Evolutionary conservation across 1,284 basidiomycete species (phyloP).

Genomic region (Cryptococcus sp.): DNA sequence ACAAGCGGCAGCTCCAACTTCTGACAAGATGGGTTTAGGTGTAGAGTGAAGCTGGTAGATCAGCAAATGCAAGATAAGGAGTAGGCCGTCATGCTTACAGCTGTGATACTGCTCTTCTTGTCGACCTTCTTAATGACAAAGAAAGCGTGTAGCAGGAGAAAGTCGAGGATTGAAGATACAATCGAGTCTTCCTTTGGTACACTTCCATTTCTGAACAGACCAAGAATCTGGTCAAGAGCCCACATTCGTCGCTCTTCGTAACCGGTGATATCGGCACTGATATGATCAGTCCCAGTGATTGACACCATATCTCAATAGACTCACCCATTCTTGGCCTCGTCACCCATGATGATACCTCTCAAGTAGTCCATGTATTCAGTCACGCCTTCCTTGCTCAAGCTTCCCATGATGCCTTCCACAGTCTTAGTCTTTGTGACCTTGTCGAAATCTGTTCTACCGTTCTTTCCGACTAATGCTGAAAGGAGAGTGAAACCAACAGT

Average conservation of each 20-base stretch:
- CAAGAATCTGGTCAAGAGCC: constrained; percentile 81
- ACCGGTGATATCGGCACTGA: constrained; percentile 29
- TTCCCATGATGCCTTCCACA: constrained; percentile 75
- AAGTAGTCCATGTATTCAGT: constrained; percentile 72
- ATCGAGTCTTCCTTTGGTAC: constrained; percentile 78
- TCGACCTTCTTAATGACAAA: constrained; percentile 68
- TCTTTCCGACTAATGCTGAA: constrained; percentile 75
- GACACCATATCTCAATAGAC: background rate
- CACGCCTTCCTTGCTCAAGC: constrained; percentile 71
- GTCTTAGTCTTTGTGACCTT: constrained; percentile 89
- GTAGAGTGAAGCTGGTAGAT: constrained; percentile 55
- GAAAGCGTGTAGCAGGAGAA: constrained; percentile 76
- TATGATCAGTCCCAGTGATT: constrained; percentile 3
- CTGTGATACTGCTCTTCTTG: constrained; percentile 59
- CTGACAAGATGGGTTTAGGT: constrained; percentile 68
- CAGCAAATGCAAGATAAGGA: background rate
- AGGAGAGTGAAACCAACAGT: constrained; percentile 79
- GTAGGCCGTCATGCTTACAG: constrained; percentile 53
- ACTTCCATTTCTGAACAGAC: constrained; percentile 70
- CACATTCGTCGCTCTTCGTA: constrained; percentile 57
- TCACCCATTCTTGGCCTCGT: constrained; percentile 50
- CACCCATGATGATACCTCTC: constrained; percentile 57
- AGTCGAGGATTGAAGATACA: constrained; percentile 70
- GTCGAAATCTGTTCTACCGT: constrained; percentile 87
- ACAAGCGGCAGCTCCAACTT: constrained; percentile 62